Evolutionary conservation across 2,329 filamentous ascomycete species (phyloP), one percentile per base, ranked within the genome.

Genomic region (Colletotrichum sojae): DNA sequence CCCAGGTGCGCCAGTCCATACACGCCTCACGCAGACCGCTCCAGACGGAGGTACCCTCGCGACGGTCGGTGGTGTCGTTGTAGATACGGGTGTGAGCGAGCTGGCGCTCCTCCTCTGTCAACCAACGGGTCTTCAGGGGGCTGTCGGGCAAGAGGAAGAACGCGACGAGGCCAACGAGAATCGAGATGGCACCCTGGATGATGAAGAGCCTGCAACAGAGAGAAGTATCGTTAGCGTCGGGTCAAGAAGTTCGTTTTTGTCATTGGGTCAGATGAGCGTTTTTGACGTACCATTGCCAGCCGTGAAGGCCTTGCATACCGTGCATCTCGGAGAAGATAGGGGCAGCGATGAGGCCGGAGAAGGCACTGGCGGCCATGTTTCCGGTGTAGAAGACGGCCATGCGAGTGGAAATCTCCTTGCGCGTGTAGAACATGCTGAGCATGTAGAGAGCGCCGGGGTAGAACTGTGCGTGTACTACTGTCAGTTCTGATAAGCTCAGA

Each of bases 1-100:
- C 75, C 80, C 84, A 87, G 3, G 84, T 79, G 57, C 83, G 80
- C 39, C 82, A 83, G 71, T 88, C 85, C 6, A 73, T 76, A 6
- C 77, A 75, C 10, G 84, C 84, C 58, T 83, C 79, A 53, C 80
- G 75, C 48, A 86, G 79, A 48, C 85, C 85, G 18, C 76, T 76
- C 74, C 73, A 82, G 5, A 80, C 81, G 43, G 77, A 83, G 0
- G 80, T 83, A 39, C 77, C 78, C 13, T 78, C 78, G 68, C 79
- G 74, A 6, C 81, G 81, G 36, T 81, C 84, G 63, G 70, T 71
- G 15, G 67, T 70, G 12, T 71, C 70, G 15, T 66, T 55, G 58
- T 52, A 67, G 18, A 83, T 81, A 43, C 82, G 76, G 43, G 71
- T 73, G 62, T 80, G 76, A 0, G 79, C 78, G 31, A 83, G 81